A percentile compares a stretch with the other conserved stretches of the same genome.
phyloP scores from a whole-genome alignment of 106 monocot genomes.

The Acanthochlamys bracteata region DNA sequence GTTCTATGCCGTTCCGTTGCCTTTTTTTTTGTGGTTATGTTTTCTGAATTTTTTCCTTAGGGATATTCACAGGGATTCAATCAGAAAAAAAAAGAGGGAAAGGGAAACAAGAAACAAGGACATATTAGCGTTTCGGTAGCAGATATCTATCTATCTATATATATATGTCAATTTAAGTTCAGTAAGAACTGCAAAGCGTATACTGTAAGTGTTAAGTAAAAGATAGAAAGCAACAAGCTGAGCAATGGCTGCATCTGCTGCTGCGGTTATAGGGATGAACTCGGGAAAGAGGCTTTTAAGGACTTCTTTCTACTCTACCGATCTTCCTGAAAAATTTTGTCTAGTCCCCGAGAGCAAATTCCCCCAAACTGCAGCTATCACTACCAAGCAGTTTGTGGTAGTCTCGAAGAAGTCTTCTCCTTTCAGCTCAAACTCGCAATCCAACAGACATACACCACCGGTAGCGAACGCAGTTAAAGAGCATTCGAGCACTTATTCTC shows the following conservation, averaged over 20 bases:
- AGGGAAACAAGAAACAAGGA: too few relatives aligned
- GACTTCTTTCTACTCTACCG: conserved; percentile 63
- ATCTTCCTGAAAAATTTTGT: conserved; percentile 45
- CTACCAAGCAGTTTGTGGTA: conserved; percentile 25
- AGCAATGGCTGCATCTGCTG: conserved; percentile 42
- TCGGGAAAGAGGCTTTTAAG: conserved; percentile 69
- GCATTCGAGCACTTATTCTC: conserved; percentile 22
- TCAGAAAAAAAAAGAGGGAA: too few relatives aligned
- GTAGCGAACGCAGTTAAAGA: conserved; percentile 61
- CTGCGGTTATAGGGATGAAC: conserved; percentile 72
- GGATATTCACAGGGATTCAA: too few relatives aligned
- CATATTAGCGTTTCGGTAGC: too few relatives aligned
- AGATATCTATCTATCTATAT: too few relatives aligned
- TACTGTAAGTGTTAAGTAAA: neutral
- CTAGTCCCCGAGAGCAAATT: conserved; percentile 33
- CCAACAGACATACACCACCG: conserved; percentile 25
- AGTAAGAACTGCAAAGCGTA: neutral
- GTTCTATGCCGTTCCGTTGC: too few relatives aligned
- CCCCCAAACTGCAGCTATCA: conserved; percentile 17
- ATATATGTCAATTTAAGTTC: too few relatives aligned
- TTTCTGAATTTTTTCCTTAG: too few relatives aligned
- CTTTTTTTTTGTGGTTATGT: too few relatives aligned
- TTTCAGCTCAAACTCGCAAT: conserved; percentile 30
- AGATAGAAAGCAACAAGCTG: conserved; percentile 1
- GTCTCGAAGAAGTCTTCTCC: conserved; percentile 36